phyloP scores from a whole-genome alignment of 164 flowering plant species.

The Brasenia schreberi region DNA sequence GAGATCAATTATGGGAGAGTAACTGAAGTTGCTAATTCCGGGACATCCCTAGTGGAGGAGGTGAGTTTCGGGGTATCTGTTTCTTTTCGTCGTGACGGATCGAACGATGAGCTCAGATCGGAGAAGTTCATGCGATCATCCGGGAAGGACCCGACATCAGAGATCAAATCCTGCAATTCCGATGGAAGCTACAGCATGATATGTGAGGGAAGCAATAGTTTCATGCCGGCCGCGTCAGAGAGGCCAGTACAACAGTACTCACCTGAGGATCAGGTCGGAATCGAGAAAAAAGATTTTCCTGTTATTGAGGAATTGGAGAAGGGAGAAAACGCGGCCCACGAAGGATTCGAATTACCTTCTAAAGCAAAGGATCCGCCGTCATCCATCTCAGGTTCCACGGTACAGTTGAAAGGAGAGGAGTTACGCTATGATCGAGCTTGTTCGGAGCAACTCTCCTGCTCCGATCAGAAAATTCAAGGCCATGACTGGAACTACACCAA shows the following conservation, averaged over 20 bases:
- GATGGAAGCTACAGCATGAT: slow-evolving; percentile 13
- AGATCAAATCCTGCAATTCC: background rate
- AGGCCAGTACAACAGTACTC: slow-evolving; percentile 10
- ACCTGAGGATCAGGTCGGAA: slow-evolving; percentile 13
- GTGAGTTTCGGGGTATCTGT: background rate
- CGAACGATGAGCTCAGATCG: background rate
- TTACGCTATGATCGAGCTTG: slow-evolving; percentile 32
- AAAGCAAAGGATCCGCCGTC: slow-evolving; percentile 11
- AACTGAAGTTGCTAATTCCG: slow-evolving; percentile 10
- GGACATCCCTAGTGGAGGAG: slow-evolving; percentile 4
- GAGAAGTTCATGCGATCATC: background rate
- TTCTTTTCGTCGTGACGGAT: background rate
- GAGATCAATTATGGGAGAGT: slow-evolving; percentile 7
- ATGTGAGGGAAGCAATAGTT: slow-evolving; percentile 8
- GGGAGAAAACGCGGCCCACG: background rate
- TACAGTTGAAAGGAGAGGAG: slow-evolving; percentile 10
- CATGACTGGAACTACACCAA: slow-evolving; percentile 17
- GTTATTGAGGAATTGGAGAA: background rate
- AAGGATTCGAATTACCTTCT: background rate
- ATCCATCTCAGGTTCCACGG: slow-evolving; percentile 11
- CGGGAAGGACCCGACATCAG: background rate
- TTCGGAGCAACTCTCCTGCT: slow-evolving; percentile 23
- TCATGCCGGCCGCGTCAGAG: slow-evolving; percentile 10
- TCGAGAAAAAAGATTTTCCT: slow-evolving; percentile 2
- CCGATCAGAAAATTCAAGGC: slow-evolving; percentile 26